These are phyloP conservation scores for Annulohypoxylon nitens DNA, from an alignment of 495 filamentous ascomycete species.

Conservation along the genomic window DNA sequence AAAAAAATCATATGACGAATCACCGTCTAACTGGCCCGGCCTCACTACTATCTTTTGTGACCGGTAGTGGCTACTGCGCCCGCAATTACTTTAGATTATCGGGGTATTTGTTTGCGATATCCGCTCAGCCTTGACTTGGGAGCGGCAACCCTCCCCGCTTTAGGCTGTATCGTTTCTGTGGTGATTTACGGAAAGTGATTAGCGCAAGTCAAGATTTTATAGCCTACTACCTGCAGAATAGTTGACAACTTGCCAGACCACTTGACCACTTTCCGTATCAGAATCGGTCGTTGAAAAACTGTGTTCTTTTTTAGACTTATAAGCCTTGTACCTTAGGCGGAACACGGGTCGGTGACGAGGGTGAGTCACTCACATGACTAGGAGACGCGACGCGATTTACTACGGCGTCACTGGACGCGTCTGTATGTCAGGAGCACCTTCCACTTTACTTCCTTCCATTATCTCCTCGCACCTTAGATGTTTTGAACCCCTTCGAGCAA, in stretches of 20 bases:
- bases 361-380: background rate
- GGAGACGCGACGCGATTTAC: background rate
- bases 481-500: background rate
- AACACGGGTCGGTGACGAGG: background rate
- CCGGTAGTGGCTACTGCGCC: slow-evolving; percentile 24
- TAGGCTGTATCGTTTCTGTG: slow-evolving; percentile 20
- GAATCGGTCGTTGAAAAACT: background rate
- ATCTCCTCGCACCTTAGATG: background rate
- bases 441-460: background rate
- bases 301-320: background rate
- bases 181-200: background rate
- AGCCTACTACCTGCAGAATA: background rate
- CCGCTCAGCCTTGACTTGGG: background rate
- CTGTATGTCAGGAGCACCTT: background rate
- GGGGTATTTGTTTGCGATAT: slow-evolving; percentile 27
- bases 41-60: background rate
- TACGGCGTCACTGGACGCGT: background rate
- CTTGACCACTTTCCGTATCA: background rate
- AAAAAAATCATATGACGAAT: background rate
- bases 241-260: background rate
- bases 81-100: slow-evolving; percentile 22
- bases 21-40: slow-evolving; percentile 19
- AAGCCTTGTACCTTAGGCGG: background rate
- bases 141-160: background rate
- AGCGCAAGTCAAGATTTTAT: slow-evolving; percentile 10